phyloP scores from a whole-genome alignment of 257 asterid species.

The Ajuga chamaepitys region DNA sequence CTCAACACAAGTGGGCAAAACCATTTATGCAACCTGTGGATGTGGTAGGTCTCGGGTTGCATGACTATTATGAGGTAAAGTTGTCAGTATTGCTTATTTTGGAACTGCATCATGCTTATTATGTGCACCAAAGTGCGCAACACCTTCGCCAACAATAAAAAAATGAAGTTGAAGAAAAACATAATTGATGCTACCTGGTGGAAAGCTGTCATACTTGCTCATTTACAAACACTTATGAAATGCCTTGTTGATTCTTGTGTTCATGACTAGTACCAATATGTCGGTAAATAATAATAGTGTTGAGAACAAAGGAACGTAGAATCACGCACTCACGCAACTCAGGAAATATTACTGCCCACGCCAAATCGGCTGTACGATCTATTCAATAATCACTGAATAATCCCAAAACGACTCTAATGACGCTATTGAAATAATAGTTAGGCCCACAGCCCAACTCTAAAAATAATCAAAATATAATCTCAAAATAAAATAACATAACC shows the following conservation, averaged over 20 bases:
- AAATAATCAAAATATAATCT: no score
- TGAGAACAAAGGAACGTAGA: no score
- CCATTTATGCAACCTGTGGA: slow-evolving; percentile 96
- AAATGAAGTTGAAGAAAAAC: no score
- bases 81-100: slow-evolving; percentile 7
- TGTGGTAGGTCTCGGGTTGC: slow-evolving; percentile 80
- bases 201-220: background rate
- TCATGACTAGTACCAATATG: background rate
- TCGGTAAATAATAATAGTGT: background rate
- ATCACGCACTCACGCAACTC: no score
- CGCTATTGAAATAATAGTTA: no score
- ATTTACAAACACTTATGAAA: background rate
- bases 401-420: no score
- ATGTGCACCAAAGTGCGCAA: background rate
- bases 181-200: background rate
- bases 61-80: slow-evolving; percentile 71
- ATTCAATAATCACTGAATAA: no score
- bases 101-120: background rate
- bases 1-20: slow-evolving; percentile 80
- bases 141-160: background rate
- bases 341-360: no score
- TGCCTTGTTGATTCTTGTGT: background rate
- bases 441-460: no score
- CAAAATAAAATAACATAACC: no score
- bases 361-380: no score